Base-by-base conservation (phyloP, 1,139 yeast species). In the Spathaspora sp. region DNA sequence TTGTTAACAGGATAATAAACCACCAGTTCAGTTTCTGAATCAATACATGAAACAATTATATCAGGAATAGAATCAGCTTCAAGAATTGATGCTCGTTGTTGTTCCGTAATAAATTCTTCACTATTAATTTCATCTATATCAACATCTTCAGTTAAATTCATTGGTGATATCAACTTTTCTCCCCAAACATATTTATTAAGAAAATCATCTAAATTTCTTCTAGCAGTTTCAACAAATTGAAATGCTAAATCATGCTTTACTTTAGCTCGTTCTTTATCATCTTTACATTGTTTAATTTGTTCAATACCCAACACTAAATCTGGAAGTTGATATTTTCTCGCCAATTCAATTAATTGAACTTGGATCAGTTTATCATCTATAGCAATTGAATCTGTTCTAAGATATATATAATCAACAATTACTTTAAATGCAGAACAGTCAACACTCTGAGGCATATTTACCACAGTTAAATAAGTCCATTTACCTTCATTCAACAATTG, bases 1-100 rank as follows among this genome's bases (percentile, higher is more conserved):
- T 82, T 71, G 60, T 87, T 88, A 5, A 76, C 82, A 0, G 93
- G 89, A 55, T 80, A 86, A 49, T 70, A 74, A 0, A 63, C 51
- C 2, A 65, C 57, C 0, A 62, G 42, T 50, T 63, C 56, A 41
- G 60, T 43, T 48, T 63, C 55, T 11, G 61, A 55, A 40, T 72
- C 76, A 2, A 70, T 52, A 1, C 72, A 71, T 2, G 71, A 60
- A 1, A 82, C 50, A 2, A 81, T 65, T 0, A 78, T 63, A 60
- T 84, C 89, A 0, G 88, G 79, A 29, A 63, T 60, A 1, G 76
- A 59, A 5, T 60, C 48, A 5, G 63, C 48, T 1, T 55, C 52
- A 6, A 68, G 47, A 11, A 72, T 50, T 10, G 54, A 45, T 7
- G 43, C 17, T 38, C 57, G 58, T 17, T 57, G 56, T 1, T 53